Percentiles rank a stretch among this genome's conserved stretches.
These are phyloP conservation scores for Skeletonema potamos DNA, from an alignment of 108 stramenopile species.

Conservation along the genomic window DNA sequence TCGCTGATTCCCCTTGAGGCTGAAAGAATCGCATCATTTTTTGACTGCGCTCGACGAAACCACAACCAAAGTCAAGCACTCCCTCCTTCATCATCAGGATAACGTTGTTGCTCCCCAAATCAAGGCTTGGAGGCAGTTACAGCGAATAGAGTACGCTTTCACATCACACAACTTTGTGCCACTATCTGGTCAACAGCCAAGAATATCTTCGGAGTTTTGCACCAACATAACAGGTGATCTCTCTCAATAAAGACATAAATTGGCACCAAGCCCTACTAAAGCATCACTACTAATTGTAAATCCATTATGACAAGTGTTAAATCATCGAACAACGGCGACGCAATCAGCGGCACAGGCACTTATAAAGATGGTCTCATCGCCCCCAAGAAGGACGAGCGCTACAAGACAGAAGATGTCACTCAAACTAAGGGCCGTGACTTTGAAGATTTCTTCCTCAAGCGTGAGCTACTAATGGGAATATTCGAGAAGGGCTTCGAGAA, in stretches of 20 bases:
- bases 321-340: conserved; percentile 28
- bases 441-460: conserved; percentile 97
- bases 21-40: not conserved
- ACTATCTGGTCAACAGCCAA: not conserved
- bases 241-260: not conserved
- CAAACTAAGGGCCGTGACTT: conserved; percentile 97
- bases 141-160: not conserved
- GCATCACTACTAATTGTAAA: not conserved
- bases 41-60: not conserved
- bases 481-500: conserved; percentile 99
- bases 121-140: not conserved
- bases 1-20: not conserved
- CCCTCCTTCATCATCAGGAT: not conserved
- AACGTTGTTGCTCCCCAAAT: not conserved
- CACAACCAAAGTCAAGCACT: not conserved
- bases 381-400: conserved; percentile 84
- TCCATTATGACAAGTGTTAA: conserved; percentile 34
- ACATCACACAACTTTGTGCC: not conserved
- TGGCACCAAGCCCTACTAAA: not conserved
- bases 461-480: conserved; percentile 98
- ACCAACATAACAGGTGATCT: not conserved
- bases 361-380: conserved; percentile 82
- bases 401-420: conserved; percentile 95
- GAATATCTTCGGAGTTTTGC: not conserved
- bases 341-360: conserved; percentile 71